Evolutionary conservation across 2,329 filamentous ascomycete species (phyloP).

Genomic region (Trichoderma citrinoviride): DNA sequence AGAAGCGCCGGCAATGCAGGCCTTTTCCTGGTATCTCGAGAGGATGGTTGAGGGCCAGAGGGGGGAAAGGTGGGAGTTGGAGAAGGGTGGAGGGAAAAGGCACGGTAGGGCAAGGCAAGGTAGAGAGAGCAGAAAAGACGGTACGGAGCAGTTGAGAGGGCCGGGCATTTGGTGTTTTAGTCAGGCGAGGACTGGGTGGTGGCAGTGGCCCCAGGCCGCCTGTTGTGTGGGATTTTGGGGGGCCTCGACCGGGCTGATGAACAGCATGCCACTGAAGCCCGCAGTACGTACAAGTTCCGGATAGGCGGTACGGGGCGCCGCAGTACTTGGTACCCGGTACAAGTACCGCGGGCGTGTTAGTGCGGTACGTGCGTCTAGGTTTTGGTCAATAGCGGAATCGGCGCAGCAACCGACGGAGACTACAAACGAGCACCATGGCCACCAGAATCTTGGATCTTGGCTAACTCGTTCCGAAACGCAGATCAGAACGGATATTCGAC

Average conservation of each 20-base stretch:
- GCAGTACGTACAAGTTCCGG: constrained; percentile 2
- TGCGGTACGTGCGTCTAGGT: no score
- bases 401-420: no score
- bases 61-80: constrained; percentile 25
- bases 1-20: constrained; percentile 23
- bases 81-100: constrained; percentile 21
- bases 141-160: constrained; percentile 23
- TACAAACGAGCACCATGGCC: no score
- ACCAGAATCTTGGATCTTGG: no score
- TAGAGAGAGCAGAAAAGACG: background rate
- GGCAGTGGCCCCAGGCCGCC: background rate
- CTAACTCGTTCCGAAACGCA: no score
- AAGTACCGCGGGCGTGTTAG: no score
- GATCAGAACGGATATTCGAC: no score
- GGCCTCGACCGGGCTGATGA: constrained; percentile 9
- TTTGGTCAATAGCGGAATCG: no score
- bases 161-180: constrained; percentile 28
- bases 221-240: constrained; percentile 17
- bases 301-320: background rate
- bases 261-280: background rate
- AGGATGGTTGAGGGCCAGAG: constrained; percentile 7
- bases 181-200: constrained; percentile 24
- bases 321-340: no score
- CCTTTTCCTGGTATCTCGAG: constrained; percentile 23
- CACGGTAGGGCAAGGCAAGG: constrained; percentile 26